Evolutionary conservation across 192 early-diverging fungal species (phyloP).

Genomic region (Backusella macrospora): DNA sequence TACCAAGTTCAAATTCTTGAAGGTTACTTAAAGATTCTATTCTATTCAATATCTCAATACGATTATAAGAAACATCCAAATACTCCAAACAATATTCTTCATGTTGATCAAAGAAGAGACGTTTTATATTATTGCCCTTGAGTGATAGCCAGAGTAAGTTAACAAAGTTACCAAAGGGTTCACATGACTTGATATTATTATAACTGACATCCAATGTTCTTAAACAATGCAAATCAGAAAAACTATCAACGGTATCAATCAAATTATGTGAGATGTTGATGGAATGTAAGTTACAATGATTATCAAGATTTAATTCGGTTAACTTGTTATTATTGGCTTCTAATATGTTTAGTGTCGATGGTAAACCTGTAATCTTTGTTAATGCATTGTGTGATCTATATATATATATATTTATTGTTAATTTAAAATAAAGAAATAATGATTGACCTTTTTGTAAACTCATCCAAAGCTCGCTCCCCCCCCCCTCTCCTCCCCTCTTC

Average conservation of each 20-base stretch:
- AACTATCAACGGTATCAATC: slow-evolving; percentile 43
- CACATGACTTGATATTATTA: slow-evolving; percentile 44
- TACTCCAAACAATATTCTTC: slow-evolving; percentile 38
- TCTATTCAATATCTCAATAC: slow-evolving; percentile 43
- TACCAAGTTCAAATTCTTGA: slow-evolving; percentile 47
- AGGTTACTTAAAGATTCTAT: slow-evolving; percentile 41
- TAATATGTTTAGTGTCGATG: slow-evolving; percentile 19
- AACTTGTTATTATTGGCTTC: slow-evolving; percentile 34
- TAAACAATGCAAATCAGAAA: slow-evolving; percentile 14
- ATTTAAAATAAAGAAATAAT: background rate
- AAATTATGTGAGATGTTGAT: slow-evolving; percentile 46
- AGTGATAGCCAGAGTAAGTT: slow-evolving; percentile 42
- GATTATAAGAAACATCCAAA: slow-evolving; percentile 49
- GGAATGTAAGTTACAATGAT: slow-evolving; percentile 41
- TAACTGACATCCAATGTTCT: slow-evolving; percentile 44
- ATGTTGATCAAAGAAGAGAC: background rate
- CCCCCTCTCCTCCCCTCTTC: too few species aligned
- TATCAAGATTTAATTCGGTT: slow-evolving; percentile 39
- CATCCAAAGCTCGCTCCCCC: too few species aligned
- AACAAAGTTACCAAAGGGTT: slow-evolving; percentile 42
- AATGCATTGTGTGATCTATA: slow-evolving; percentile 38
- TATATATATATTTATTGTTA: background rate
- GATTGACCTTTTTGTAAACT: background rate
- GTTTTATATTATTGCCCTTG: slow-evolving; percentile 40
- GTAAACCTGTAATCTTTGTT: slow-evolving; percentile 21